Base-by-base conservation (phyloP, 2,329 filamentous ascomycete genomes). In the Alternaria metachromatica region DNA sequence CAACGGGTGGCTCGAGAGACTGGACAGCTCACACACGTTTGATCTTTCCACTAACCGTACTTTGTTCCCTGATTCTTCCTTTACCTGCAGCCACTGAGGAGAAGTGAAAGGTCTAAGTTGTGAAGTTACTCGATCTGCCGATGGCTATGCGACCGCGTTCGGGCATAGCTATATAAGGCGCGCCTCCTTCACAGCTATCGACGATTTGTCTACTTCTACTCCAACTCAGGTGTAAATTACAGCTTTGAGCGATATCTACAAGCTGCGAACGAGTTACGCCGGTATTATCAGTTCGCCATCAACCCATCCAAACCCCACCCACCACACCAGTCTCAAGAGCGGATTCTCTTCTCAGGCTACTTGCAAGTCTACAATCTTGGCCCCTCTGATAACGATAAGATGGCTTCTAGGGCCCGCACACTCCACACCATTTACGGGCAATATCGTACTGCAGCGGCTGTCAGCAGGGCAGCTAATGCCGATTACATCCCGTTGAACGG, bases 331-430 rank as follows among this genome's bases (percentile, higher is more conserved):
- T 37, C 33, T 15, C 15, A 37, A 37, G 33, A 1, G 33, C 15
- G 0, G 15, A 37, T 37, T 37, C 15, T 37, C 33, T n/a, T 37
- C 33, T 37, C 33, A n/a, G 15, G 15, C 33, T 37, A 2, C 33
- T 37, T n/a, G 33, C 33, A 37, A 8, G 15, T 37, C 15, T n/a
- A 41, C 37, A 18, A 0, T 2, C 37, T 3, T 5, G 5, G 6
- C n/a, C 37, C 11, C 8, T 41, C 37, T 2, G 37, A 41, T 2
- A 41, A 1, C n/a, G 6, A 41, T 3, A 41, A 41, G 3, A 41
- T 41, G 37, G 37, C 15, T 41, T 41, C 37, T 18, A 0, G 0
- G 0, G 3, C 2, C 3, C 37, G n/a, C n/a, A 41, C 37, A 41
- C 4, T 41, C 3, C 37, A 41, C 37, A 41, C n/a, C 37, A 6